Base-by-base conservation (phyloP, 768 basidiomycete species). In the Mycena albidolilacea region DNA sequence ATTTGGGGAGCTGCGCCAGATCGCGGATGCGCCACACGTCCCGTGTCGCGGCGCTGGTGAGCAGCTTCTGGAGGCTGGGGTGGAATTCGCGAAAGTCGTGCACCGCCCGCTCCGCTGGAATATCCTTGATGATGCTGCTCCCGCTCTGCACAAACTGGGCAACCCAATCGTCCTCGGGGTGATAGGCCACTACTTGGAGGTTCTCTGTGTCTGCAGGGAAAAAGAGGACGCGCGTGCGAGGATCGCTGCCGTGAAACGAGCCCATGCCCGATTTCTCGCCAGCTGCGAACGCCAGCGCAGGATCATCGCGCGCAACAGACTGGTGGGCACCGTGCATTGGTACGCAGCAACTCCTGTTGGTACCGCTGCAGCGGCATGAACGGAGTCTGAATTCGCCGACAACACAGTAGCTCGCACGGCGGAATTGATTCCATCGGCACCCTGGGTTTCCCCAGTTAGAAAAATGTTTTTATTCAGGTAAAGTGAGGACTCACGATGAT, bases 21-120 rank as follows among this genome's bases (percentile, higher is more conserved):
- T 75, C 74, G 39, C 74, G 74, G n/a, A 75, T 75, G 58, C 74
- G 70, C 74, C 71, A 72, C 5, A 75, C 70, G 43, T 75, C 74
- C 19, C 54, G 74, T 3, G 54, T 64, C 9, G 70, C 58, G n/a
- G 64, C 74, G 17, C 57, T 39, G 0, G 54, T 30, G 0, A 75
- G 23, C 70, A 72, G 52, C 21, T 63, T 72, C 39, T 58, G 59
- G 5, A 75, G 58, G 15, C 67, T 70, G 7, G 66, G 57, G 48
- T 67, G 70, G 19, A 75, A 72, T 43, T 69, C 74, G 46, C n/a
- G 21, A 21, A 75, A 75, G 35, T 72, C 71, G 30, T 46, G 14
- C 12, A 62, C 61, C 15, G 66, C 69, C 19, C 71, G 62, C 30
- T 54, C 67, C 11, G 63, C 60, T 11, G 74, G 46, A 3, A 75